Percentiles rank a stretch among this genome's conserved stretches.
These are phyloP conservation scores for Trichoderma afroharzianum DNA, from an alignment of 2,329 filamentous ascomycete species.

Conservation along the genomic window DNA sequence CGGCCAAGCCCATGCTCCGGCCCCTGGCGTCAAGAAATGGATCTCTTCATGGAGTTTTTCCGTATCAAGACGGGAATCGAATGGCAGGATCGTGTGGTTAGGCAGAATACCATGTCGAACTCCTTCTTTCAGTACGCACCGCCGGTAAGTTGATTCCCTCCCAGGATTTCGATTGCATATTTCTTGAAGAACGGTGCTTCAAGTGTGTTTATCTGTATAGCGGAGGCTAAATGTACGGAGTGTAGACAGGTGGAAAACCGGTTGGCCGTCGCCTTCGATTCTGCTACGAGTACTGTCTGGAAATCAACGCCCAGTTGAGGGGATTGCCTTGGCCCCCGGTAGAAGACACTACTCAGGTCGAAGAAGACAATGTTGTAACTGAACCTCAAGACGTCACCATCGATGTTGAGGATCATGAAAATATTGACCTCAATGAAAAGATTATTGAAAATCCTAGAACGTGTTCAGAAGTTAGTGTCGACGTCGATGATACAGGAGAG, in stretches of 20 bases:
- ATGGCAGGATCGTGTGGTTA: conserved; percentile 55
- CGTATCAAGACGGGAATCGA: conserved; percentile 51
- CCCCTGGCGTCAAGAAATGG: conserved; percentile 43
- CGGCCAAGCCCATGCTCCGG: conserved; percentile 38
- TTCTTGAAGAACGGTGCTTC: neutral
- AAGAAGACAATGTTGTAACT: neutral
- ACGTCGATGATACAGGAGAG: neutral
- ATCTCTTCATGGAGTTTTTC: conserved; percentile 56
- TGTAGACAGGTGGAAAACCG: conserved; percentile 36
- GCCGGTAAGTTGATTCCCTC: conserved; percentile 34
- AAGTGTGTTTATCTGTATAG: neutral
- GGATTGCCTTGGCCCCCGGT: conserved; percentile 27
- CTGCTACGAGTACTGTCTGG: conserved; percentile 32
- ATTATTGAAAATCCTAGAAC: neutral
- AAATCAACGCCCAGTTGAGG: conserved; percentile 32
- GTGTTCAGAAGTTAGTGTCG: neutral
- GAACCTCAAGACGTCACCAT: neutral
- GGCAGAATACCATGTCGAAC: conserved; percentile 30
- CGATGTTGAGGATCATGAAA: neutral
- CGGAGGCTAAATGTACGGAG: neutral
- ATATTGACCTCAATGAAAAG: neutral
- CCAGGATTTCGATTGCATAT: neutral
- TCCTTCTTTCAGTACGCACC: conserved; percentile 43
- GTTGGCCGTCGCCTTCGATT: conserved; percentile 35
- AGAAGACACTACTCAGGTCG: neutral